These are phyloP conservation scores for Leccinum uliginosum DNA, from an alignment of 768 basidiomycete genomes.

Conservation along the genomic window DNA sequence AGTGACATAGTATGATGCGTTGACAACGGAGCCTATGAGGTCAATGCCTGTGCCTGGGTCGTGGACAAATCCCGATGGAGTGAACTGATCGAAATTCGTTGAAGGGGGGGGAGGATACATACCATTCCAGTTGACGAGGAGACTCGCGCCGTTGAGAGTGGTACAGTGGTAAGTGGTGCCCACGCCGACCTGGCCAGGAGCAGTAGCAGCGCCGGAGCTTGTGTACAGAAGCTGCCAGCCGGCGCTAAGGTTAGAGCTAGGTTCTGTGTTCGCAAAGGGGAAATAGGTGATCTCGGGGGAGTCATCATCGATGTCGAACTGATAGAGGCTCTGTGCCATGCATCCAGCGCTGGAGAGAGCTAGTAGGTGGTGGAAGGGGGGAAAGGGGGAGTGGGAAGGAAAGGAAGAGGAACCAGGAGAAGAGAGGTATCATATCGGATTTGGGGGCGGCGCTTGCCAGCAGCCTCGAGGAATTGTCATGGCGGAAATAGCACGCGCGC, in stretches of 20 bases:
- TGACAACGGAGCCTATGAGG: conserved; percentile 48
- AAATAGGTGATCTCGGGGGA: conserved; percentile 60
- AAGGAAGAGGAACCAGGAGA: neutral
- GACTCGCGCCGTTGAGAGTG: conserved; percentile 50
- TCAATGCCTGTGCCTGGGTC: conserved; percentile 59
- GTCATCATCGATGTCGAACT: conserved; percentile 58
- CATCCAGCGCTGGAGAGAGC: conserved; percentile 28
- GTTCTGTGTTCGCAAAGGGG: conserved; percentile 55
- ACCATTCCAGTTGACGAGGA: conserved; percentile 64
- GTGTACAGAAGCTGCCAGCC: conserved; percentile 72
- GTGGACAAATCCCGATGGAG: conserved; percentile 1
- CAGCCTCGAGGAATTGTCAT: conserved; percentile 31
- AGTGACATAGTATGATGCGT: conserved; percentile 42
- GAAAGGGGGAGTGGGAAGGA: conserved; percentile 13
- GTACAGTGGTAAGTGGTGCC: conserved; percentile 64
- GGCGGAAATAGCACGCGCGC: conserved; percentile 19
- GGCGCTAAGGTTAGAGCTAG: conserved; percentile 41
- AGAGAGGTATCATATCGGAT: neutral
- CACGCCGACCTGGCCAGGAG: conserved; percentile 41
- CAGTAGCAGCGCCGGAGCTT: conserved; percentile 42
- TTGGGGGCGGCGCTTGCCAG: conserved; percentile 9
- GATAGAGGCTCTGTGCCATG: conserved; percentile 23
- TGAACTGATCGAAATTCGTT: neutral
- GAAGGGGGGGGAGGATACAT: conserved; percentile 13
- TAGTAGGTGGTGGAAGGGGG: conserved; percentile 1